Percentiles rank a stretch among this genome's conserved stretches.
Evolutionary conservation across 495 filamentous ascomycete genomes (phyloP).

Genomic region (Talaromyces liani): DNA sequence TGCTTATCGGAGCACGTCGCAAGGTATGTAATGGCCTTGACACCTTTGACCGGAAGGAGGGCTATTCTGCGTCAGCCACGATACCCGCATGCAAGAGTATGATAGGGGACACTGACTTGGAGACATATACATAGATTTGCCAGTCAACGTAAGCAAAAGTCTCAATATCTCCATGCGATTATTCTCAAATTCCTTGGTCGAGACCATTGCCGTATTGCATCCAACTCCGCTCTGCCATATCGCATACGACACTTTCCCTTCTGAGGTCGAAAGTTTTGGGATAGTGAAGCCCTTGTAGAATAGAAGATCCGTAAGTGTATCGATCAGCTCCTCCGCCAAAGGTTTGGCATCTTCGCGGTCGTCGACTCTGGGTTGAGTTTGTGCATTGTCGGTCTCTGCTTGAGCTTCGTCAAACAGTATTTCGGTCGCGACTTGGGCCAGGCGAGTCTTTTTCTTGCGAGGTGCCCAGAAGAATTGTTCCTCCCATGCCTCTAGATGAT

Average conservation of each 20-base stretch:
- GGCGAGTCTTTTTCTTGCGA: constrained; percentile 54
- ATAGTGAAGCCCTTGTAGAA: constrained; percentile 90
- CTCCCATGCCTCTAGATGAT: constrained; percentile 81
- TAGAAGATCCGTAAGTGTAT: constrained; percentile 79
- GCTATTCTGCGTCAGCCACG: constrained; percentile 27
- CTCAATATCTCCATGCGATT: constrained; percentile 88
- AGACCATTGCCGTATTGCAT: constrained; percentile 81
- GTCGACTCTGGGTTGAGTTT: constrained; percentile 35
- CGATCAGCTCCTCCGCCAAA: constrained; percentile 87
- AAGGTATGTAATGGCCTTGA: constrained; percentile 84
- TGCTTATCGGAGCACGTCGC: constrained; percentile 84
- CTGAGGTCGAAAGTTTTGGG: constrained; percentile 55
- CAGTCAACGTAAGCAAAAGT: constrained; percentile 74
- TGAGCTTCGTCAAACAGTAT: constrained; percentile 79
- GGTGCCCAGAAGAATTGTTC: constrained; percentile 86
- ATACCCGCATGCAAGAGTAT: neutral
- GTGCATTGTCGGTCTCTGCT: constrained; percentile 38
- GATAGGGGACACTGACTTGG: constrained; percentile 46
- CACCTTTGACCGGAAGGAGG: constrained; percentile 75
- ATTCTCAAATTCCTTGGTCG: constrained; percentile 83
- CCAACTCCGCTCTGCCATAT: constrained; percentile 99
- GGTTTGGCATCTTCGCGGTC: constrained; percentile 81
- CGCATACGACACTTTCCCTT: constrained; percentile 78
- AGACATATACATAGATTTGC: constrained; percentile 90
- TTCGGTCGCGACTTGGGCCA: constrained; percentile 51